Evolutionary conservation across 78 protist genomes (phyloP), one percentile per base, ranked within the genome.

Genomic region (Pigoraptor vietnamica): DNA sequence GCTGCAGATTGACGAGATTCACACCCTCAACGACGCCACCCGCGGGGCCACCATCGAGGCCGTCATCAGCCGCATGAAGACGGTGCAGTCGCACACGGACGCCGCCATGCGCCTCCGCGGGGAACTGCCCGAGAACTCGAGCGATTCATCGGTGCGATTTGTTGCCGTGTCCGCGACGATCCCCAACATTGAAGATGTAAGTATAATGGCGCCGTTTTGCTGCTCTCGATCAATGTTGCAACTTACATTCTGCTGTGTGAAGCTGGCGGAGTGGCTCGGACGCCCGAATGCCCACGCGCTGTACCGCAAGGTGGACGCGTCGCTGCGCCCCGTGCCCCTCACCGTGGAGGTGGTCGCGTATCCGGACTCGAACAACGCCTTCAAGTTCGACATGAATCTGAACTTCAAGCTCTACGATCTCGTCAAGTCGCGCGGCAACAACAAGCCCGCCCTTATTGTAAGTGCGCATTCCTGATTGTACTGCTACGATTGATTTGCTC

Each of bases 121-220:
- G 67, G 67, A 48, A 48, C 67, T 48, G 67, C 67, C 67, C 67
- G 67, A 48, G 6, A 14, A 48, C 67, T 6, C 67, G 67, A 21
- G 6, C 67, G 67, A 48, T 6, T 48, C 92, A 6, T 37, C 25
- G 33, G 25, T 93, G 37, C 92, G 96, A 1, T 92, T 93, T 34
- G 87, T 95, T 2, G 96, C 95, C n/a, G 87, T 93, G 32, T 91
- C 94, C 0, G 97, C 96, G 39, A 96, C 97, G 9, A 93, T 95
- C 24, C 92, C 96, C 9, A 95, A 95, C 48, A 24, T 38, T 33
- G 40, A 79, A 0, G 98, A 98, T 81, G 99, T 99, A 9, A 94
- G 93, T 35, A 29, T n/a, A n/a, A n/a, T n/a, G n/a, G n/a, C n/a
- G n/a, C n/a, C n/a, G n/a, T n/a, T n/a, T n/a, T n/a, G n/a, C n/a